These are phyloP conservation scores for Peronospora belbahrii DNA, from an alignment of 352 stramenopile species.

Conservation along the genomic window DNA sequence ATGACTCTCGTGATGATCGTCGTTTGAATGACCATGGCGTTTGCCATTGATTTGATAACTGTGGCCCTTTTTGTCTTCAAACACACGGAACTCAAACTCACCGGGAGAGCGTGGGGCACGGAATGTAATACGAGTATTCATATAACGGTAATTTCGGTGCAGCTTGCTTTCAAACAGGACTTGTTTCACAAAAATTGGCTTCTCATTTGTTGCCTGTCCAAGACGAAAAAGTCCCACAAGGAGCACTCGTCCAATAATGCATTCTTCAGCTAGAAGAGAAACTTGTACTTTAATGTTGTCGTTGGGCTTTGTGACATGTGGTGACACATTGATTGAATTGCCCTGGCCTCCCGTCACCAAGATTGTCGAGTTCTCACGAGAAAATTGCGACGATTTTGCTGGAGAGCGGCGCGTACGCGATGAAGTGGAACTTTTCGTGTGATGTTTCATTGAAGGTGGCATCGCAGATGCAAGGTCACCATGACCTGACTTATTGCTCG, in stretches of 20 bases:
- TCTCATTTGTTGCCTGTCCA: constrained; percentile 66
- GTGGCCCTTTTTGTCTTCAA: constrained; percentile 53
- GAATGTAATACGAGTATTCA: constrained; percentile 79
- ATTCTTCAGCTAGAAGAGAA: constrained; percentile 51
- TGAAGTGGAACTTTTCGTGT: constrained; percentile 24
- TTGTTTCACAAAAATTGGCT: constrained; percentile 81
- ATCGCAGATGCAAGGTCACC: constrained; percentile 10
- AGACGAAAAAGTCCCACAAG: constrained; percentile 74
- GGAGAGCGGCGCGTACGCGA: constrained; percentile 31
- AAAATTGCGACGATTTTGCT: constrained; percentile 30
- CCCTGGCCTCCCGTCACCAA: constrained; percentile 16
- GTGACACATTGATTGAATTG: constrained; percentile 37
- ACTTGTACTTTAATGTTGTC: constrained; percentile 77
- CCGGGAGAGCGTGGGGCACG: constrained; percentile 65
- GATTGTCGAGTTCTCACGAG: constrained; percentile 27
- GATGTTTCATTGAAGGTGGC: constrained; percentile 10
- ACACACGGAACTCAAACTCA: constrained; percentile 80
- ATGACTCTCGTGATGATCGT: constrained; percentile 26
- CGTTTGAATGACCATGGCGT: constrained; percentile 14
- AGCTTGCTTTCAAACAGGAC: constrained; percentile 76
- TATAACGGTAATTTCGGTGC: constrained; percentile 46
- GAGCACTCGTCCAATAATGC: constrained; percentile 44
- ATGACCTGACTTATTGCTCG: constrained; percentile 5
- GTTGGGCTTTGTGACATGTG: constrained; percentile 62
- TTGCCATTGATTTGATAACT: constrained; percentile 24